These are phyloP conservation scores for Globisporangium sylvaticum DNA, from an alignment of 352 stramenopile genomes.

Conservation along the genomic window DNA sequence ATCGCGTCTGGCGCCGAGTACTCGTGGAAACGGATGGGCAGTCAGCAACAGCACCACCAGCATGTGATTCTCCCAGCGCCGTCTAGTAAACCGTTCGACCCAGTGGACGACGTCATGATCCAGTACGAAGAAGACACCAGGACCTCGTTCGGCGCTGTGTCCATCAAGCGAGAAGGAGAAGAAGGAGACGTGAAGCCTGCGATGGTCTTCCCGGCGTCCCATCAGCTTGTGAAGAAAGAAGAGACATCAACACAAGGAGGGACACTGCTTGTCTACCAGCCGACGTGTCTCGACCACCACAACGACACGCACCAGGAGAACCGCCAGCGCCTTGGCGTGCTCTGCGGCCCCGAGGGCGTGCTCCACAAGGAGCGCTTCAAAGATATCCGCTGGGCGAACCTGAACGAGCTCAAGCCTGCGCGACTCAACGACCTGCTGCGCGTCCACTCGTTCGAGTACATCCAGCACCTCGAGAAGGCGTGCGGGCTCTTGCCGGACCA, in stretches of 20 bases:
- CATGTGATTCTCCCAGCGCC: not conserved
- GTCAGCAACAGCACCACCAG: not conserved
- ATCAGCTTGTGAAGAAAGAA: slow-evolving; percentile 24
- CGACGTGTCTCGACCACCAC: slow-evolving; percentile 68
- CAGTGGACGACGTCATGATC: not conserved
- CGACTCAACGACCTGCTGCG: slow-evolving; percentile 55
- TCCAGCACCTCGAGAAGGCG: slow-evolving; percentile 46
- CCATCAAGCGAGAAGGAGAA: slow-evolving; percentile 2
- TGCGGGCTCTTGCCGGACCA: slow-evolving; percentile 44
- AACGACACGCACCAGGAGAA: slow-evolving; percentile 76
- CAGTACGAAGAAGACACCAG: not conserved
- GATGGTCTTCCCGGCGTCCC: not conserved
- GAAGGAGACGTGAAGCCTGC: not conserved
- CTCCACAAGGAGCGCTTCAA: slow-evolving; percentile 60
- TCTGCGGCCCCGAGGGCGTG: slow-evolving; percentile 61
- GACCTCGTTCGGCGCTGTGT: not conserved
- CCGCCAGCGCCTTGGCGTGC: slow-evolving; percentile 41
- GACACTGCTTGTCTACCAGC: slow-evolving; percentile 65
- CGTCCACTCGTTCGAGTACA: slow-evolving; percentile 63
- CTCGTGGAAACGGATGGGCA: slow-evolving; percentile 32
- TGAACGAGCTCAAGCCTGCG: slow-evolving; percentile 46
- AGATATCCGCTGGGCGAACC: slow-evolving; percentile 55
- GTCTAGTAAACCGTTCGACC: not conserved
- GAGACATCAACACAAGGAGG: slow-evolving; percentile 11
- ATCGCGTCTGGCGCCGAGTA: slow-evolving; percentile 18